Evolutionary conservation across 2,329 filamentous ascomycete genomes (phyloP), one percentile per base, ranked within the genome.

Genomic region (Paraconiothyrium brasiliense): DNA sequence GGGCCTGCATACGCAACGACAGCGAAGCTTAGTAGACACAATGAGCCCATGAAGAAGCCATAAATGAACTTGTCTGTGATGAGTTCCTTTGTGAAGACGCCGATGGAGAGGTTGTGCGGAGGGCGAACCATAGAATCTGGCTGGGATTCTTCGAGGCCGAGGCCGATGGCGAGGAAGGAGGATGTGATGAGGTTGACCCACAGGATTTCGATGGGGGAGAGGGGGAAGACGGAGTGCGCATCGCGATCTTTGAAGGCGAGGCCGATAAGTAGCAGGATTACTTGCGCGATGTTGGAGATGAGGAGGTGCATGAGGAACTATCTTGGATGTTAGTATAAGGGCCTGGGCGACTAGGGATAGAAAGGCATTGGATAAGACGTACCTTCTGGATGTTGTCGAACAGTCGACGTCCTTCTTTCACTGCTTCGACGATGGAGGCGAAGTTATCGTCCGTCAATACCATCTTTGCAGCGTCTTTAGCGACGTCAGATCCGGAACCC

Each of bases 61-160:
- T 83, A 83, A 71, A 83, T 79, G 71, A 83, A 80, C 60, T 82
- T 83, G 68, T 83, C 81, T 35, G 76, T 74, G 63, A 83, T 82
- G 61, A 83, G 76, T 58, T 83, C 81, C 34, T 70, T 71, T 37
- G 79, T 80, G 71, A 83, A 83, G 58, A 83, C 80, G 39, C 81
- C 81, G 41, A 77, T 73, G 54, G 74, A 71, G 54, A 82, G 75
- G 58, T 77, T 73, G 60, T 81, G 80, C 0, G 81, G 81, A n/a
- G 80, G 79, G 13, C 81, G 78, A 57, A 74, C 76, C 80, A 83
- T 82, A 69, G 80, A 80, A 68, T 83, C 81, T 52, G 78, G 71
- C 20, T 81, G 80, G 4, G 79, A 78, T 61, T 82, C 79, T 67
- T 83, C 81, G 44, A 83, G 74, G 39, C 81, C 81, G 1, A 83